Percentiles rank a stretch among this genome's conserved stretches.
These are phyloP conservation scores for Aspergillus bombycis DNA, from an alignment of 2,329 filamentous ascomycete genomes.

Conservation along the genomic window DNA sequence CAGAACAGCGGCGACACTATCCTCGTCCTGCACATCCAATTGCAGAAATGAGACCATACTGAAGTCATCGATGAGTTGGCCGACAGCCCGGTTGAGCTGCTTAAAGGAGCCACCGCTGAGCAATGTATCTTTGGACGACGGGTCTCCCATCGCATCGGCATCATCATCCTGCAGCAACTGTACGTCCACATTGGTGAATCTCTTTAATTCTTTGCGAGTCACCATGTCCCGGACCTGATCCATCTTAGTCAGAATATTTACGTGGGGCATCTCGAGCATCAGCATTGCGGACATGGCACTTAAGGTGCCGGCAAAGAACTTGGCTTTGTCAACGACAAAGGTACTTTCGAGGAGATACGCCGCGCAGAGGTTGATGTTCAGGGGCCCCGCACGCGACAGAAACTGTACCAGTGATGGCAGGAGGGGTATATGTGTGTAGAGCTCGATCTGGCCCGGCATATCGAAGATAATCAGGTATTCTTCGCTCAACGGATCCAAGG, in stretches of 20 bases:
- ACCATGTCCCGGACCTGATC: slow-evolving; percentile 91
- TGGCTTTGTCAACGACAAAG: slow-evolving; percentile 92
- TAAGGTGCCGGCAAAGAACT: slow-evolving; percentile 94
- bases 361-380: slow-evolving; percentile 91
- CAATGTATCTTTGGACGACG: slow-evolving; percentile 67
- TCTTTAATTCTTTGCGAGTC: slow-evolving; percentile 82
- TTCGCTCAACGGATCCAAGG: slow-evolving; percentile 82
- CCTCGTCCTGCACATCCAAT: slow-evolving; percentile 86
- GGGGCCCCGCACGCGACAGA: slow-evolving; percentile 73
- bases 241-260: slow-evolving; percentile 98
- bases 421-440: slow-evolving; percentile 96
- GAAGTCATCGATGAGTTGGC: slow-evolving; percentile 91
- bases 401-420: slow-evolving; percentile 82
- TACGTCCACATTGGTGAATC: slow-evolving; percentile 85
- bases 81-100: slow-evolving; percentile 83
- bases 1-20: slow-evolving; percentile 80
- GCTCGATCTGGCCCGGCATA: slow-evolving; percentile 98
- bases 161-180: slow-evolving; percentile 72
- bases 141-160: slow-evolving; percentile 60
- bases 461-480: slow-evolving; percentile 98
- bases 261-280: slow-evolving; percentile 94
- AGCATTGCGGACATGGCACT: slow-evolving; percentile 99
- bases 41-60: slow-evolving; percentile 97
- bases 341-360: slow-evolving; percentile 94
- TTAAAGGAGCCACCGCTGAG: slow-evolving; percentile 84